Percentiles rank a stretch among this genome's conserved stretches.
These are phyloP conservation scores for Cyclotella atomus DNA, from an alignment of 108 stramenopile species.

Conservation along the genomic window DNA sequence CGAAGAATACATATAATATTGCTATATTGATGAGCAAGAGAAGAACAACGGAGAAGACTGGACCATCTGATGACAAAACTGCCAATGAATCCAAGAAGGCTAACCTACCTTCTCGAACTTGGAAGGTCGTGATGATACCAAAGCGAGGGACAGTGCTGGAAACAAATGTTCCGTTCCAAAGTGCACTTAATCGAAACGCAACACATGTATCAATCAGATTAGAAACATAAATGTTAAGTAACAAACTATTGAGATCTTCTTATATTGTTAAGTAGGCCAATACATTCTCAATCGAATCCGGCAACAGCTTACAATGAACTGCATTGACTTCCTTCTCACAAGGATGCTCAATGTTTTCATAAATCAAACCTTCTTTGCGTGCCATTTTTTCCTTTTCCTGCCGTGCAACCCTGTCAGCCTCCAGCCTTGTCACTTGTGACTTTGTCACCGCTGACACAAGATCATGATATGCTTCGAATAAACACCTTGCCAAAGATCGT, in stretches of 20 bases:
- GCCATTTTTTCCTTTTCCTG: constrained; percentile 38
- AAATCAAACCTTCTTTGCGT: constrained; percentile 35
- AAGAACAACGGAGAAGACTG: not conserved
- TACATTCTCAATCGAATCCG: constrained; percentile 18
- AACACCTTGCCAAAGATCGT: constrained; percentile 37
- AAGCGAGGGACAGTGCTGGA: constrained; percentile 41
- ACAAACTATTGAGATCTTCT: too few species aligned
- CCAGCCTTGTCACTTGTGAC: constrained; percentile 39
- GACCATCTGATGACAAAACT: not conserved
- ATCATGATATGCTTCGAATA: constrained; percentile 58
- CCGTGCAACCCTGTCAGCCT: constrained; percentile 33
- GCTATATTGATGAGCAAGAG: constrained; percentile 20
- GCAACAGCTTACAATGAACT: constrained; percentile 50
- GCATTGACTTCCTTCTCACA: constrained; percentile 68
- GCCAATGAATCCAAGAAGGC: not conserved
- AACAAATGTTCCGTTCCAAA: constrained; percentile 18
- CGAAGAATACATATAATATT: constrained; percentile 34
- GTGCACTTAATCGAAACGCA: not conserved
- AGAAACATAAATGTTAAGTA: constrained; percentile 14
- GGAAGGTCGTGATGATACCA: constrained; percentile 36
- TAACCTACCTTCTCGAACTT: not conserved
- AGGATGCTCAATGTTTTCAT: constrained; percentile 46
- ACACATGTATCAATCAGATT: not conserved
- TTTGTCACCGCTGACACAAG: constrained; percentile 39
- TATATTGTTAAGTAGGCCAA: constrained; percentile 13